A percentile compares a stretch with the other conserved stretches of the same genome.
These are phyloP conservation scores for Fusarium sp. DNA, from an alignment of 2,329 filamentous ascomycete genomes.

Conservation along the genomic window DNA sequence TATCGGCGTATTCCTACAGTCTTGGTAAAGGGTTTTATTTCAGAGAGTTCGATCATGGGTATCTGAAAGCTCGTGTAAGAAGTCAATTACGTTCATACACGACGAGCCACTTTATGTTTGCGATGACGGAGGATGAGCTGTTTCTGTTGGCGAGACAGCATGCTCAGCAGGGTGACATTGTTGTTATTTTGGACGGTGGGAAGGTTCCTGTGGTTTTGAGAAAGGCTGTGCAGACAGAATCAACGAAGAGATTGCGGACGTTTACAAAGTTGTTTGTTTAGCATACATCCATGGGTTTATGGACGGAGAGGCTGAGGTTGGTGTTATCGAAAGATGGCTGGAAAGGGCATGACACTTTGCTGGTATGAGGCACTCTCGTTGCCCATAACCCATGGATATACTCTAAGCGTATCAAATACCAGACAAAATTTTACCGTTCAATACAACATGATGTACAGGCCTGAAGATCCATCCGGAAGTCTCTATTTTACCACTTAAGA, in stretches of 20 bases:
- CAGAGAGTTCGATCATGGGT: no score
- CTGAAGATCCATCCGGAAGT: no score
- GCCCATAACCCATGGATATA: no score
- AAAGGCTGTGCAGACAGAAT: background rate
- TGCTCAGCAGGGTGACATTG: conserved; percentile 8
- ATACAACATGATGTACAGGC: no score
- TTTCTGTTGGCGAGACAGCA: conserved; percentile 7
- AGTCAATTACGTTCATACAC: background rate
- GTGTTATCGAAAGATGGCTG: background rate
- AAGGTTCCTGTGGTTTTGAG: conserved; percentile 27
- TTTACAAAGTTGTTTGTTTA: conserved; percentile 14
- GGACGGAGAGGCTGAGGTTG: conserved; percentile 17
- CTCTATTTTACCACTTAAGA: no score
- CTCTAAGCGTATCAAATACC: no score
- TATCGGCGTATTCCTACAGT: background rate
- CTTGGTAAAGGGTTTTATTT: background rate
- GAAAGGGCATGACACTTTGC: conserved; percentile 11
- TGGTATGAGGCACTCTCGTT: background rate
- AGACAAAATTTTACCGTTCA: no score
- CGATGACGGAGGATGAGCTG: conserved; percentile 1
- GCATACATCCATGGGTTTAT: conserved; percentile 36
- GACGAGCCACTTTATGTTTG: background rate
- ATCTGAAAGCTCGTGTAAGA: background rate
- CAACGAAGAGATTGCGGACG: rapidly evolving
- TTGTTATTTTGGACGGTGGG: conserved; percentile 24